phyloP scores from a whole-genome alignment of 2,329 filamentous ascomycete genomes.

The Lasiodiplodia sp. region DNA sequence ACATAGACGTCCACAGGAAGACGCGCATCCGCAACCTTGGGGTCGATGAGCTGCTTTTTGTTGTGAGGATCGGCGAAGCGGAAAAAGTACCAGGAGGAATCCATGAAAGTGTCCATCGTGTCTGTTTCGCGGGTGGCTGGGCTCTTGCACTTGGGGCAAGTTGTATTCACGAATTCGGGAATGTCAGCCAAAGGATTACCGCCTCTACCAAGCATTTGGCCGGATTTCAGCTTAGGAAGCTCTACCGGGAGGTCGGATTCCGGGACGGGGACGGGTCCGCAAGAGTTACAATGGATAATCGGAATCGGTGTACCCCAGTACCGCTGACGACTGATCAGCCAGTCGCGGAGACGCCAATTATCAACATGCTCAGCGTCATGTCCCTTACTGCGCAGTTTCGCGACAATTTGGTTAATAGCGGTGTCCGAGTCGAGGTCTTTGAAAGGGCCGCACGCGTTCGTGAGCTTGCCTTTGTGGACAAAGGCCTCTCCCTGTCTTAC shows the following conservation, averaged over 20 bases:
- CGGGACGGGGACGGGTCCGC: slow-evolving; percentile 81
- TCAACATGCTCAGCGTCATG: slow-evolving; percentile 66
- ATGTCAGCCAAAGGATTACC: slow-evolving; percentile 80
- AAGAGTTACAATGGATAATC: slow-evolving; percentile 79
- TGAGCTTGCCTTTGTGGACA: slow-evolving; percentile 72
- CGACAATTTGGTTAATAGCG: slow-evolving; percentile 67
- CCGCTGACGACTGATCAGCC: slow-evolving; percentile 89
- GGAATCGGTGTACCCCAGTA: slow-evolving; percentile 94
- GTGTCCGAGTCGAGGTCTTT: slow-evolving; percentile 68
- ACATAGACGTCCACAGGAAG: slow-evolving; percentile 89
- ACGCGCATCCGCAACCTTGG: slow-evolving; percentile 60
- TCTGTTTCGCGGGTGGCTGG: slow-evolving; percentile 84
- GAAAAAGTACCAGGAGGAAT: slow-evolving; percentile 93
- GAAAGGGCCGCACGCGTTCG: slow-evolving; percentile 69
- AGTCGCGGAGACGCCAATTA: slow-evolving; percentile 84
- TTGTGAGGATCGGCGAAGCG: slow-evolving; percentile 79
- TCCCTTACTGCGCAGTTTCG: slow-evolving; percentile 42
- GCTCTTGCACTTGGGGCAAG: slow-evolving; percentile 75
- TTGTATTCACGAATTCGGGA: slow-evolving; percentile 75
- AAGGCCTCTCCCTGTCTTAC: slow-evolving; percentile 62
- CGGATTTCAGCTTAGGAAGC: slow-evolving; percentile 72
- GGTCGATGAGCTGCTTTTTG: slow-evolving; percentile 64
- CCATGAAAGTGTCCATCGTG: slow-evolving; percentile 96
- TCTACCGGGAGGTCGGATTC: slow-evolving; percentile 77
- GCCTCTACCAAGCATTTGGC: slow-evolving; percentile 71